Evolutionary conservation across 1,284 basidiomycete species (phyloP), one percentile per base, ranked within the genome.

Genomic region (Apiotrichum montevideense): DNA sequence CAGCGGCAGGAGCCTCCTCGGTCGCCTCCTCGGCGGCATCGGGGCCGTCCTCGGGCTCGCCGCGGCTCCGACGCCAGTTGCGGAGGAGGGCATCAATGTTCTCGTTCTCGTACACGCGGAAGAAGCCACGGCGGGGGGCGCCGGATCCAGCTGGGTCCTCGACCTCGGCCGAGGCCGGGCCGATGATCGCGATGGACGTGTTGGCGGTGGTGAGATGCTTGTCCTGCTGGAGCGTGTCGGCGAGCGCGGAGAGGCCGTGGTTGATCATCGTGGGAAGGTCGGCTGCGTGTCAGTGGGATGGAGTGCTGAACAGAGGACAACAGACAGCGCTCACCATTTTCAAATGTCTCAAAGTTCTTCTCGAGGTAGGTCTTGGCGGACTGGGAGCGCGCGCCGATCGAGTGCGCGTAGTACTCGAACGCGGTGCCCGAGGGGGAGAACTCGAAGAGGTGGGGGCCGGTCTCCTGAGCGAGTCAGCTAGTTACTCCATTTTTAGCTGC

Each of bases 331-430:
- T 66, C 61, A 94, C 90, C 85, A 71, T 89, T 85, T 33, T 81
- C 80, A 71, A 98, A 98, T 66, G 82, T 84, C 71, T 92, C 88
- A 69, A 86, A 94, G 73, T 98, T 86, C 74, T 88, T 88, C 80
- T 99, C 96, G 35, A 99, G 81, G 75, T 98, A 98, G 7, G 96
- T 99, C 80, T 98, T 98, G 54, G 96, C 95, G 66, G 90, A 94
- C 79, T 98, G 96, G 76, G 87, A 91, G 50, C 96, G 85, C 14
- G 96, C 96, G 52, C 96, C 96, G 75, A 99, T 98, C 35, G 91
- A 94, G 85, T 98, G 96, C 46, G 96, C 96, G 73, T 87, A 93
- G 80, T 98, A 99, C 77, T 98, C 96, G 74, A 95, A 97, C 51
- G 92, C 92, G 72, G 92, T 96, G 34, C 96, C 96, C 0, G 94